Base-by-base conservation (phyloP, 2,329 filamentous ascomycete genomes). In the Fusarium duplospermum region DNA sequence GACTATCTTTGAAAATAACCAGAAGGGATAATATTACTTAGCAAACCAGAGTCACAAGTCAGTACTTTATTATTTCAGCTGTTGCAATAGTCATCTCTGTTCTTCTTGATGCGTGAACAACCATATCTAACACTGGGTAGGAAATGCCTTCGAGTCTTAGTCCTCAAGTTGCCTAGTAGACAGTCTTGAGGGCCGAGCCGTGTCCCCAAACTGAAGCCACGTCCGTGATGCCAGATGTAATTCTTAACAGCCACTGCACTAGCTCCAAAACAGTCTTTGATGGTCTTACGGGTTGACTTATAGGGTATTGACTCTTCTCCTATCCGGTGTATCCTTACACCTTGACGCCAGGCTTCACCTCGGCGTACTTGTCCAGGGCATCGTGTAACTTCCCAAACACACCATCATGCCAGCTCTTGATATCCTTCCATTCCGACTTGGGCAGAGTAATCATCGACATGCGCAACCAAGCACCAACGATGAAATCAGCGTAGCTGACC, bases 401-500 rank as follows among this genome's bases (percentile, higher is more conserved):
- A 14, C 88, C 87, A 2, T 71, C 82, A 75, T 90, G 85, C 87
- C 88, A 91, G 0, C 76, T 71, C 56, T 75, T 81, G 13, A 88
- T 68, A 62, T 84, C 80, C 68, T 85, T 75, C 87, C 87, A 90
- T 66, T 90, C 88, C 3, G 74, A 69, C 63, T 74, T 62, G 1
- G 84, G 84, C 63, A 90, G 75, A 29, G 81, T 83, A 16, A 45
- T 77, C 5, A 73, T 69, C 62, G 85, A 73, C 85, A 89, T 87
- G 7, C 83, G 81, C 77, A 91, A 64, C 89, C 89, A 91, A 1
- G 81, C 87, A 2, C 88, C 89, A 1, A 91, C 84, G 36, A 90
- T 88, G 1, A 90, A 75, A 74, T 91, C 89, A 2, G 87, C 88
- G 81, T 90, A 90, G 52, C 76, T 86, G 1, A 84, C 82, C 76